A percentile compares a stretch with the other conserved stretches of the same genome.
Evolutionary conservation across 1,284 basidiomycete genomes (phyloP).

Genomic region (Ustilago loliicola): DNA sequence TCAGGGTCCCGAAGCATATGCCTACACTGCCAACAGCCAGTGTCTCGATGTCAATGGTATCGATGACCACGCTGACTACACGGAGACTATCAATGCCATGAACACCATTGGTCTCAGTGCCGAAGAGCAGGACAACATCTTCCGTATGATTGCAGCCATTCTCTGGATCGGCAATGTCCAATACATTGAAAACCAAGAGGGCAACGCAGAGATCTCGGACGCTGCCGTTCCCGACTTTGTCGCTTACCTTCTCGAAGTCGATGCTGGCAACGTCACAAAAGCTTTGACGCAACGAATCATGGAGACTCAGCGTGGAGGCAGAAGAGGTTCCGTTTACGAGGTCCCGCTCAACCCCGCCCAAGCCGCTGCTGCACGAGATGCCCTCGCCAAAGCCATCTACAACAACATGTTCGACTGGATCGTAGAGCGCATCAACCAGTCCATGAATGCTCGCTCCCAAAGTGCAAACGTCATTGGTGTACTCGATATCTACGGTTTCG

Average conservation of each 20-base stretch:
- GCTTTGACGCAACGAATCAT: conserved; percentile 87
- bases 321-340: conserved; percentile 94
- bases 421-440: conserved; percentile 92
- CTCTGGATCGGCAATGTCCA: conserved; percentile 91
- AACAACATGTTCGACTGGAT: conserved; percentile 99
- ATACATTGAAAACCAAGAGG: conserved; percentile 88
- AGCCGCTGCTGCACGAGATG: conserved; percentile 88
- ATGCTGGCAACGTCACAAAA: conserved; percentile 83
- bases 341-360: conserved; percentile 95
- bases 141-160: conserved; percentile 90
- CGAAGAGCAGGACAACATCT: conserved; percentile 91
- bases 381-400: conserved; percentile 95
- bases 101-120: conserved; percentile 85
- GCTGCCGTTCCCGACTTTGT: conserved; percentile 93
- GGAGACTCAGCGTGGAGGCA: conserved; percentile 84
- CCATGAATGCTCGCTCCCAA: conserved; percentile 84
- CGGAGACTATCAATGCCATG: conserved; percentile 95
- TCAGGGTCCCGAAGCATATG: conserved; percentile 96
- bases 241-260: conserved; percentile 92
- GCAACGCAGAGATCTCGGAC: conserved; percentile 86
- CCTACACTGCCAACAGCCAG: conserved; percentile 90
- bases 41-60: conserved; percentile 93
- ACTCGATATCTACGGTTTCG: conserved; percentile 90
- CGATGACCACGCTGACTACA: conserved; percentile 87
- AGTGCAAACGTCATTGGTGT: conserved; percentile 93